Base-by-base conservation (phyloP, 768 basidiomycete genomes). In the Jaapia argillacea region DNA sequence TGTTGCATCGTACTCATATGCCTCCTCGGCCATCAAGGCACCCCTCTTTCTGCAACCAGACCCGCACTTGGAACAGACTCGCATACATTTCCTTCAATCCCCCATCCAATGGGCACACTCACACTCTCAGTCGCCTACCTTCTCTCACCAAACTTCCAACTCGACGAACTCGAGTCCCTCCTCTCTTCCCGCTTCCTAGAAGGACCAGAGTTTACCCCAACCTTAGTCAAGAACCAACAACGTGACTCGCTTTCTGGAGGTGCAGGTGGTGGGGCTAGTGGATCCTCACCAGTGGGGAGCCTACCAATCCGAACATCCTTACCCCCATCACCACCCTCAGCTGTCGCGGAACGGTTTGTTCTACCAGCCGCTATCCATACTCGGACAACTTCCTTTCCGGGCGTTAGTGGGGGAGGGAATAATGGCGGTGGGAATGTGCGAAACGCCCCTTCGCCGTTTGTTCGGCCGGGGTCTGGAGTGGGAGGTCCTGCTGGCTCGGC, bases 151-250 rank as follows among this genome's bases (percentile, higher is more conserved):
- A 66, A 72, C 52, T 89, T 89, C 66, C 71, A 77, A 48, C 63
- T 88, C 24, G 84, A 87, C 58, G 81, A 85, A 50, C 69, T 81
- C 24, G 87, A 90, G 60, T 80, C 81, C 1, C 62, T 87, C 1
- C 66, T 89, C 4, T 86, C 83, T 2, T 81, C 79, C 3, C 68
- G 77, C 12, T 85, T 90, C 54, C 67, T 83, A 21, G 74, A 77
- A 51, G 79, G 73, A 14, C 67, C 66, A 2, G 74, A 72, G 24
- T 88, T 87, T 54, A 75, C 81, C 0, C 86, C 85, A 0, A 88
- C 86, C 0, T 65, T 87, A 7, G 67, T 69, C 24, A 79, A 76
- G 69, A 74, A 80, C 53, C 72, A 74, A 45, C 74, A 75, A 44
- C 70, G 78, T 3, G 75, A 79, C 44, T 77, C 74, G 6, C 59